Conservation (phyloP, 202 grass and related monocot species). For the Elaeis oleifera region DNA sequence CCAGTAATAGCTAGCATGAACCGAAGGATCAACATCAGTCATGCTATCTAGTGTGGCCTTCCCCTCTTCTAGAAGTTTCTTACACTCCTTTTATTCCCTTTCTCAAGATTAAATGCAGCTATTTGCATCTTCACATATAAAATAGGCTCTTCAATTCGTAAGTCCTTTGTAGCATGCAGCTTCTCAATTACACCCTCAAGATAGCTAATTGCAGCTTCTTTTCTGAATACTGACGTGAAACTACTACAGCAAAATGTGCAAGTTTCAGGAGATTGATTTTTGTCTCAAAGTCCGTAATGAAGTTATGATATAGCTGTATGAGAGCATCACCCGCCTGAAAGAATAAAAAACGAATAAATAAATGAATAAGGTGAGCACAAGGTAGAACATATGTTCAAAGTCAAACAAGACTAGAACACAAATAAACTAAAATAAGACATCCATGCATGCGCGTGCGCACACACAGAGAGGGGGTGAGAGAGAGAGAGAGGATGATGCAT, state of each 20-base stretch:
- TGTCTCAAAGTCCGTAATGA: constrained; percentile 92
- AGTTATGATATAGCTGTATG: constrained; percentile 89
- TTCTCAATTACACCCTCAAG: constrained; percentile 72
- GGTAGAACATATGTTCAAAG: no score
- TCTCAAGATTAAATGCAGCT: constrained; percentile 64
- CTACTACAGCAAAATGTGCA: constrained; percentile 66
- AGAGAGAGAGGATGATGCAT: no score
- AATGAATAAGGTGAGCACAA: background rate
- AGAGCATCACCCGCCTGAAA: constrained; percentile 66
- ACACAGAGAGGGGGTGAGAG: no score
- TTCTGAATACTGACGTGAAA: constrained; percentile 72
- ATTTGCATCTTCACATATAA: constrained; percentile 92
- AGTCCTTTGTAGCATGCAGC: constrained; percentile 51
- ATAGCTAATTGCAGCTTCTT: constrained; percentile 71
- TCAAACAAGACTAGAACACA: no score
- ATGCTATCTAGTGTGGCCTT: constrained; percentile 76
- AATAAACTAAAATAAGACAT: no score
- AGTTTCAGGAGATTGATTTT: constrained; percentile 92
- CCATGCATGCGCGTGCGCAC: no score
- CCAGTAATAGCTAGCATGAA: constrained; percentile 89
- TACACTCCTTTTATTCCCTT: constrained; percentile 79
- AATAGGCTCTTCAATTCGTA: constrained; percentile 63
- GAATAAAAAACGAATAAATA: background rate
- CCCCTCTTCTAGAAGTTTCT: constrained; percentile 84
- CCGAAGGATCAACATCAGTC: constrained; percentile 86